Base-by-base conservation (phyloP, 768 basidiomycete genomes). In the Sarcodon sp. region DNA sequence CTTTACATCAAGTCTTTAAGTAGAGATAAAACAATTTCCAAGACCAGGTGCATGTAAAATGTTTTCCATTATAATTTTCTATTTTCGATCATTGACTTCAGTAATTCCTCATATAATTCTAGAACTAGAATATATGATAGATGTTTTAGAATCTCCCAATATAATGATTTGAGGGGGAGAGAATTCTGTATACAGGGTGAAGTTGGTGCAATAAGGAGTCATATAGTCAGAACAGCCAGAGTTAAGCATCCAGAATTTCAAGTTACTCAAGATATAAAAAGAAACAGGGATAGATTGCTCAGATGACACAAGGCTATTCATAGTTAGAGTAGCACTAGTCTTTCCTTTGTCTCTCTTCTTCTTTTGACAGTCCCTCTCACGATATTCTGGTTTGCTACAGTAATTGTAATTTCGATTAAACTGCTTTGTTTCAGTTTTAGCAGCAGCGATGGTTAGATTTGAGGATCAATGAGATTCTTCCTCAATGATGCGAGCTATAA, bases 141-240 rank as follows among this genome's bases (percentile, higher is more conserved):
- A 7, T 7, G 39, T 41, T 9, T 8, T 8, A 27, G 16, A 15
- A 27, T 41, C 39, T 16, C 39, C 39, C 16, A 41, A 11, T 8
- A 13, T 41, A 4, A 41, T 27, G 16, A 2, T 3, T 16, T 4
- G 7, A 9, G 39, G 13, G 8, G 15, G 50, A 4, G 46, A 11
- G 48, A 49, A 53, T 6, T 18, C 11, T 6, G 37, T 39, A 43
- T 55, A 67, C 35, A 60, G 63, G 46, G 60, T 52, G 51, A 70
- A 62, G 7, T 50, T 45, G 34, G 65, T 41, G 1, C 59, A 49
- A 47, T 59, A 61, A 0, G 62, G 67, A 1, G 64, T 61, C 61
- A 69, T 64, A 46, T 69, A 68, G 31, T 53, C 57, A 1, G 59
- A 57, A 16, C 66, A 62, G 3, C 68, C 67, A n/a, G 65, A 66